phyloP scores from a whole-genome alignment of 768 basidiomycete species.

The Amanita pseudoporphyria region DNA sequence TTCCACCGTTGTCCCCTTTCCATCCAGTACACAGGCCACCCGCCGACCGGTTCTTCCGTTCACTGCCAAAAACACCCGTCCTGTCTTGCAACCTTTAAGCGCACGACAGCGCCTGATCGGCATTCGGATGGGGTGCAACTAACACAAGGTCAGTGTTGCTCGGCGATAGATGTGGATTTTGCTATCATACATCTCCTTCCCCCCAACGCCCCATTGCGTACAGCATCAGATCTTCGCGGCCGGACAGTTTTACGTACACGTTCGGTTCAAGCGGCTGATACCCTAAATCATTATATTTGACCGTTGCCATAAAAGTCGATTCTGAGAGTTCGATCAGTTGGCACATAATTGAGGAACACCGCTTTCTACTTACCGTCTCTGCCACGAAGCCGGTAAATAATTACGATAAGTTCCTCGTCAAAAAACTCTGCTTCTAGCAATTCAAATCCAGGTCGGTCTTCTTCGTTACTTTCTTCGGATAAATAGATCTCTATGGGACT shows the following conservation, averaged over 20 bases:
- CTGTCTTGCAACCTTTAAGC: conserved; percentile 41
- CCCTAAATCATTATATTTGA: conserved; percentile 50
- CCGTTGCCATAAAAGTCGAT: conserved; percentile 50
- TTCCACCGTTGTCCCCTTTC: conserved; percentile 53
- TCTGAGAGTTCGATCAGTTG: conserved; percentile 32
- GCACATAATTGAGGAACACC: conserved; percentile 12
- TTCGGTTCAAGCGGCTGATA: conserved; percentile 44
- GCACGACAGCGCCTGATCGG: conserved; percentile 49
- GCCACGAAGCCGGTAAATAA: conserved; percentile 47
- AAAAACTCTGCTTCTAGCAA: conserved; percentile 69
- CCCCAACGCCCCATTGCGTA: conserved; percentile 46
- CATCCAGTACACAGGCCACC: conserved; percentile 67
- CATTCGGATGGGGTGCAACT: conserved; percentile 41
- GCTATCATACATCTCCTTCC: conserved; percentile 50
- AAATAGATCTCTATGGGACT: conserved; percentile 38
- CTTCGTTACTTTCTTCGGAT: conserved; percentile 30
- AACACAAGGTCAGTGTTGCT: conserved; percentile 20
- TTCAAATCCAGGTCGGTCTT: conserved; percentile 26
- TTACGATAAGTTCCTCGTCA: conserved; percentile 60
- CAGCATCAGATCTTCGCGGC: conserved; percentile 60
- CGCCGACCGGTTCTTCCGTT: conserved; percentile 69
- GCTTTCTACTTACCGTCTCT: conserved; percentile 36
- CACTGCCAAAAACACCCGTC: conserved; percentile 51
- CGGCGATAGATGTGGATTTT: conserved; percentile 14
- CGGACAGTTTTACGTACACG: conserved; percentile 41